phyloP scores from a whole-genome alignment of 2,329 filamentous ascomycete species.

The Trichocomaceae sp. region DNA sequence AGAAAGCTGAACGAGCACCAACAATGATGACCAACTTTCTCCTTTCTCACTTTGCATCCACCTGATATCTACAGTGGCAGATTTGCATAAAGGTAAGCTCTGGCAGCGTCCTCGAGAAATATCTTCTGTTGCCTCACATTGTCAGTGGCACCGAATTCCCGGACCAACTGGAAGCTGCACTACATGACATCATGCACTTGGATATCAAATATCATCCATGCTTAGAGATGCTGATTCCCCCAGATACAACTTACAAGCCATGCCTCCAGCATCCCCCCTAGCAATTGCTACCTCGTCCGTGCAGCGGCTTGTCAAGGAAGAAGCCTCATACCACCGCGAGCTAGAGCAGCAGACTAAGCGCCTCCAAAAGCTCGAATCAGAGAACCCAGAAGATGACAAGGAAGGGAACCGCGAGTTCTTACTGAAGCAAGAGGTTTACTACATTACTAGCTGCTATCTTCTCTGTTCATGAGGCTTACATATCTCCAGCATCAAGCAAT shows the following conservation, averaged over 20 bases:
- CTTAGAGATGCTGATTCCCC: not conserved
- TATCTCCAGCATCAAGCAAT: conserved; percentile 61
- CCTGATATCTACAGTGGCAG: not conserved
- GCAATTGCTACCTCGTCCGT: conserved; percentile 74
- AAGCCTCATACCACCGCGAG: conserved; percentile 84
- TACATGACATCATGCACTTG: conserved; percentile 4
- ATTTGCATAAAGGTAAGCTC: not conserved
- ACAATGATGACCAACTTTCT: too few relatives aligned
- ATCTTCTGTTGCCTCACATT: too few relatives aligned
- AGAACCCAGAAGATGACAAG: conserved; percentile 52
- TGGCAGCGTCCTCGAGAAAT: too few relatives aligned
- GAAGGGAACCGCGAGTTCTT: conserved; percentile 74
- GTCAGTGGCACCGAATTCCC: too few relatives aligned
- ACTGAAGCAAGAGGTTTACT: conserved; percentile 69
- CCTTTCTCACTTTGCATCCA: too few relatives aligned
- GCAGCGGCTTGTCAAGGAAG: conserved; percentile 81
- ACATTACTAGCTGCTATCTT: not conserved
- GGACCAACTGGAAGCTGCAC: not conserved
- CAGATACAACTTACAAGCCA: conserved; percentile 32
- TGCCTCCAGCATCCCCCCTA: conserved; percentile 72
- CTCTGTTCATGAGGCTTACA: not conserved
- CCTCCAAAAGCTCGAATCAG: conserved; percentile 48
- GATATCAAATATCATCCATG: not conserved
- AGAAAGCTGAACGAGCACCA: too few relatives aligned
- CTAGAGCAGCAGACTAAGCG: conserved; percentile 65